Percentiles rank a stretch among this genome's conserved stretches.
Evolutionary conservation across 768 basidiomycete genomes (phyloP).

Genomic region (Rhizopogon vesiculosus): DNA sequence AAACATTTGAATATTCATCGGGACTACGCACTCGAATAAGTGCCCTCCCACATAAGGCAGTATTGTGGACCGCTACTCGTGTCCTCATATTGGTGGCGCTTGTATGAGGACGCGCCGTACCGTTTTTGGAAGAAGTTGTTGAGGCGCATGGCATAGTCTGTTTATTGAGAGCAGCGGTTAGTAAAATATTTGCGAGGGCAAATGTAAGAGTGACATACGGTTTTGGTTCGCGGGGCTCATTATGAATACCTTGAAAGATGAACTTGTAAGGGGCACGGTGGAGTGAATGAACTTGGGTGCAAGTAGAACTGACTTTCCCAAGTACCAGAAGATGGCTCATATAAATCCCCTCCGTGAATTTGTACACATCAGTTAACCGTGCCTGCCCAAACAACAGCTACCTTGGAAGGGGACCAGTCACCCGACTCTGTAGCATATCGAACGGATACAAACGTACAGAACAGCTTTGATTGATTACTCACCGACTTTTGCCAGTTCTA

Average conservation of each 20-base stretch:
- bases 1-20: no score
- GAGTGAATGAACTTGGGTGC: neutral
- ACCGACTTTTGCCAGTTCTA: neutral
- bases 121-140: no score
- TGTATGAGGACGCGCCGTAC: no score
- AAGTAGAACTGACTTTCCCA: neutral
- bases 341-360: neutral
- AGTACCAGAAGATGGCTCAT: neutral
- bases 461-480: neutral
- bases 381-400: neutral
- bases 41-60: no score
- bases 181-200: neutral
- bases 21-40: no score
- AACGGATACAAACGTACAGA: neutral
- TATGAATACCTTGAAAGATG: neutral
- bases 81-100: no score
- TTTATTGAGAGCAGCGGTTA: neutral
- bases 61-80: no score
- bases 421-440: neutral
- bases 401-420: neutral
- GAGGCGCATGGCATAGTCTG: neutral
- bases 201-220: neutral
- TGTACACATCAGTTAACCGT: neutral
- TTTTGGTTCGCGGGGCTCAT: neutral
- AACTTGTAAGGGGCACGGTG: neutral